phyloP scores from a whole-genome alignment of 805 yeast species.

The Yamadazyma takamatsuzukensis region DNA sequence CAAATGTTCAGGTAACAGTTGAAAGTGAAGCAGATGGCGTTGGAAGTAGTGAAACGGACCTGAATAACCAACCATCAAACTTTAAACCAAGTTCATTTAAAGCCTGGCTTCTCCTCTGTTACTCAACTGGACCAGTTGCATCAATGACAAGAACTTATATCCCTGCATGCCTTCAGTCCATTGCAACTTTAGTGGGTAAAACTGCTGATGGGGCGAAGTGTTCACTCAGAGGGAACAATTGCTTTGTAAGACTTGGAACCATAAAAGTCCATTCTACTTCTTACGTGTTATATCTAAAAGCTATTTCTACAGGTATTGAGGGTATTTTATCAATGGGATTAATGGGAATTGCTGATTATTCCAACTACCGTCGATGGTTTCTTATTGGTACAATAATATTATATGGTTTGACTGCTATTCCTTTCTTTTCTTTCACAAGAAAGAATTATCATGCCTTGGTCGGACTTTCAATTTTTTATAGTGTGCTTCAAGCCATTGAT shows the following conservation, averaged over 20 bases:
- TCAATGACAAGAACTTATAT: constrained; percentile 39
- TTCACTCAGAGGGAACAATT: constrained; percentile 28
- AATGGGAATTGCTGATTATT: constrained; percentile 41
- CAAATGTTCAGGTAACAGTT: too few species aligned
- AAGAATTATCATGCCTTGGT: constrained; percentile 17
- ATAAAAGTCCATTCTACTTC: constrained; percentile 31
- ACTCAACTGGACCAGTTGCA: constrained; percentile 40
- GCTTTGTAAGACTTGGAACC: constrained; percentile 32
- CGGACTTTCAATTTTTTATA: constrained; percentile 27
- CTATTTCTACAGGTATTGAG: constrained; percentile 36
- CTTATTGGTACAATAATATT: constrained; percentile 26
- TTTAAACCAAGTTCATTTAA: constrained; percentile 10
- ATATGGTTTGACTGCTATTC: constrained; percentile 33
- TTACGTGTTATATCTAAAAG: constrained; percentile 34
- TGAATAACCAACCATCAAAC: too few species aligned
- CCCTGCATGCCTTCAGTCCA: constrained; percentile 38
- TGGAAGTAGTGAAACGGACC: too few species aligned
- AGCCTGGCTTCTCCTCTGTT: constrained; percentile 37
- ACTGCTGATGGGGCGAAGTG: constrained; percentile 23
- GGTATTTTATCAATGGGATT: constrained; percentile 31
- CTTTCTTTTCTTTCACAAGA: constrained; percentile 29
- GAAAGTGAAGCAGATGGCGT: too few species aligned
- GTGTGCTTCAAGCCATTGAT: constrained; percentile 23
- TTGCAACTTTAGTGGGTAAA: constrained; percentile 27
- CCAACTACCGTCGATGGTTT: constrained; percentile 31